These are phyloP conservation scores for Danielia reshetovae DNA, from an alignment of 805 yeast genomes.

Conservation along the genomic window DNA sequence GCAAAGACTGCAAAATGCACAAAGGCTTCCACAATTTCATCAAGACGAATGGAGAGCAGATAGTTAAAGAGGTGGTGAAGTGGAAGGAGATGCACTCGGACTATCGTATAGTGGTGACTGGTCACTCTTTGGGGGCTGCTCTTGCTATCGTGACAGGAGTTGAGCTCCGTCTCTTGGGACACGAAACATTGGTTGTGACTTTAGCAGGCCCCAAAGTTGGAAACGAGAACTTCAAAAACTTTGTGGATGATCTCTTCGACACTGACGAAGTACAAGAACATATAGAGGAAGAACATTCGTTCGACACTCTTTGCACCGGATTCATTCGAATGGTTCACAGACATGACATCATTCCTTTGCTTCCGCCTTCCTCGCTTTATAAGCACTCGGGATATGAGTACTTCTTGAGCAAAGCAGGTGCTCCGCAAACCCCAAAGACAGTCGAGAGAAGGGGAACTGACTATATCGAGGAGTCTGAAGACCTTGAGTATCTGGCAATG, in stretches of 20 bases:
- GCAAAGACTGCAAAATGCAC: slow-evolving; percentile 58
- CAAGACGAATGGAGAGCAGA: slow-evolving; percentile 31
- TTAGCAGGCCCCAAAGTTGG: slow-evolving; percentile 68
- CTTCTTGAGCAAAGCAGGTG: slow-evolving; percentile 16
- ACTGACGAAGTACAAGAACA: slow-evolving; percentile 24
- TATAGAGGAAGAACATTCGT: slow-evolving; percentile 19
- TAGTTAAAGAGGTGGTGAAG: slow-evolving; percentile 32
- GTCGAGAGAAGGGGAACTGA: slow-evolving; percentile 11
- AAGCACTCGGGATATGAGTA: slow-evolving; percentile 52
- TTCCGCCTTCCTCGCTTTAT: slow-evolving; percentile 50
- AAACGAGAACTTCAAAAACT: slow-evolving; percentile 44
- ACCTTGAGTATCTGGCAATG: slow-evolving; percentile 6
- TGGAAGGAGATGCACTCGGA: slow-evolving; percentile 38
- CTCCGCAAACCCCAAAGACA: slow-evolving; percentile 12
- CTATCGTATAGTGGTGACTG: slow-evolving; percentile 52
- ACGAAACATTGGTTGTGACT: slow-evolving; percentile 51
- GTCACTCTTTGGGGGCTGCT: slow-evolving; percentile 80
- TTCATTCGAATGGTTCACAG: slow-evolving; percentile 54
- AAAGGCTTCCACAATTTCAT: slow-evolving; percentile 56
- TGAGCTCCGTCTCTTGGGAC: slow-evolving; percentile 54
- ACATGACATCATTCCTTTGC: slow-evolving; percentile 54
- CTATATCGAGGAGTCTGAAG: slow-evolving; percentile 12
- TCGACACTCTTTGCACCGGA: slow-evolving; percentile 9
- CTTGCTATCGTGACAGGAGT: slow-evolving; percentile 59
- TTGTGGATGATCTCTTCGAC: slow-evolving; percentile 49